A percentile compares a stretch with the other conserved stretches of the same genome.
Evolutionary conservation across 2,329 filamentous ascomycete species (phyloP).

Genomic region (Hirsutella thompsonii): DNA sequence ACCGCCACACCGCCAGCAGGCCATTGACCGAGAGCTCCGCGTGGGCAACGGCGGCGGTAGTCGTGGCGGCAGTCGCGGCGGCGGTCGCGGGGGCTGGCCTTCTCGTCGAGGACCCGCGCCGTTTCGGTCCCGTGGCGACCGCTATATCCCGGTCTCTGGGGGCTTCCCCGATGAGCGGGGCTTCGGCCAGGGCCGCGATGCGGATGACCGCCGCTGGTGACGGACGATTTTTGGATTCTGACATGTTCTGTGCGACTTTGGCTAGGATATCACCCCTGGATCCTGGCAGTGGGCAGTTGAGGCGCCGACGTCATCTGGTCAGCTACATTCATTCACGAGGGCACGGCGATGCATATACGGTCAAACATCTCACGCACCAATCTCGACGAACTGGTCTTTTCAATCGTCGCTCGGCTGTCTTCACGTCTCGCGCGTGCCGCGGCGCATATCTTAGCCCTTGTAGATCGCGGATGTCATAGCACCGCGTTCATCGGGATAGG

Average conservation of each 20-base stretch:
- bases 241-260: background rate
- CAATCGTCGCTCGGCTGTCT: too few species aligned
- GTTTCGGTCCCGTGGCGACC: constrained; percentile 10
- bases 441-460: too few species aligned
- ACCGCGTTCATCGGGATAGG: too few species aligned
- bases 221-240: background rate
- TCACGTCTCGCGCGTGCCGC: too few species aligned
- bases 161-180: constrained; percentile 8
- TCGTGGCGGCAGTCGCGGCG: constrained; percentile 8
- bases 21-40: constrained; percentile 21
- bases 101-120: constrained; percentile 11
- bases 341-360: too few species aligned
- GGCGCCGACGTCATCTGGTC: too few species aligned
- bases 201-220: background rate
- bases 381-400: too few species aligned
- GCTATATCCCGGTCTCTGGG: constrained; percentile 7
- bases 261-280: background rate
- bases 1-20: constrained; percentile 39
- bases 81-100: constrained; percentile 13
- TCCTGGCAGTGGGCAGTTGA: too few species aligned
- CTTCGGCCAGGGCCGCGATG: background rate
- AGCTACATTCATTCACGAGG: too few species aligned
- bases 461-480: too few species aligned
- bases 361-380: too few species aligned
- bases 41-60: constrained; percentile 8